A percentile compares a stretch with the other conserved stretches of the same genome.
Evolutionary conservation across 768 basidiomycete genomes (phyloP).

Genomic region (Cyathus striatus): DNA sequence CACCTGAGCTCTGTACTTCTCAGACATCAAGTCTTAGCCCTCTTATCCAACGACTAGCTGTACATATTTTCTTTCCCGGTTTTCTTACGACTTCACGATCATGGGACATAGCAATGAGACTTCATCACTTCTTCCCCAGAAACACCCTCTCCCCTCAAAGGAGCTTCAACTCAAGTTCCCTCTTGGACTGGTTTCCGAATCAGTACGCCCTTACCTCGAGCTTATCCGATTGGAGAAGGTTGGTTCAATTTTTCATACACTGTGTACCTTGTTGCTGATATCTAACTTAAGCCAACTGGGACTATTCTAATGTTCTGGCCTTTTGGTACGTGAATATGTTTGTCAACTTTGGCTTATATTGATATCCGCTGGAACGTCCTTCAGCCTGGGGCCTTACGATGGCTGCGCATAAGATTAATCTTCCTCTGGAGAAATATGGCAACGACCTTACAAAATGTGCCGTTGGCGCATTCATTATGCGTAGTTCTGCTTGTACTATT

Average conservation of each 20-base stretch:
- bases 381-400: conserved; percentile 47
- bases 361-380: too few relatives aligned
- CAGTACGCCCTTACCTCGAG: conserved; percentile 37
- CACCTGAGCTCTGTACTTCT: too few relatives aligned
- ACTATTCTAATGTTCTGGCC: conserved; percentile 50
- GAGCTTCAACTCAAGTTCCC: conserved; percentile 25
- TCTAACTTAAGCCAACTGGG: conserved; percentile 38
- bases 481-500: conserved; percentile 36
- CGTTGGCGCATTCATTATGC: conserved; percentile 32
- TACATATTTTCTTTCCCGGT: too few relatives aligned
- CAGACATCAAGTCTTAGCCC: too few relatives aligned
- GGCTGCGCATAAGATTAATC: conserved; percentile 33
- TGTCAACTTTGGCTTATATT: too few relatives aligned
- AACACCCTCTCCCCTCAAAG: too few relatives aligned
- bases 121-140: too few relatives aligned
- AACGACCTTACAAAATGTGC: conserved; percentile 25
- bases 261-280: neutral
- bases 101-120: too few relatives aligned
- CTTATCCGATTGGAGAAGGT: conserved; percentile 46
- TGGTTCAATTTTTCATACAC: conserved; percentile 1
- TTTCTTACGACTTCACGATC: too few relatives aligned
- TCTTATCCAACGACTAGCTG: too few relatives aligned
- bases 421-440: conserved; percentile 25
- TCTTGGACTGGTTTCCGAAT: conserved; percentile 23
- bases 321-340: conserved; percentile 33